Evolutionary conservation across 306 rosid species (phyloP).

Genomic region (Mimosa pudica): DNA sequence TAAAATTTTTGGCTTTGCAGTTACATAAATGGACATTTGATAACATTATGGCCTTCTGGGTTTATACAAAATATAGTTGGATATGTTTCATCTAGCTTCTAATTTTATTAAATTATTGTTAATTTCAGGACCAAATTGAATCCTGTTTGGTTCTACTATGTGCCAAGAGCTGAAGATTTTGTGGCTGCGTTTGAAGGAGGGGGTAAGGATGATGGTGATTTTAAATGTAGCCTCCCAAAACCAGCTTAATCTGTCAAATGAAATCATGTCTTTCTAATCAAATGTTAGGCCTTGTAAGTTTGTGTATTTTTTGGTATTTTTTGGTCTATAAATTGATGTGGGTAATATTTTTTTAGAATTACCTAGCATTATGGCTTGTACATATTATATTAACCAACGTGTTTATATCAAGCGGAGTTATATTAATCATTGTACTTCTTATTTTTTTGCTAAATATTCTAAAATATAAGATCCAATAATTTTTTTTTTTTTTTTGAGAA

Average conservation of each 20-base stretch:
- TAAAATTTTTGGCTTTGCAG: background rate
- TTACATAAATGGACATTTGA: background rate
- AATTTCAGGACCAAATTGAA: slow-evolving; percentile 7
- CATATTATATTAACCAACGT: too few relatives aligned
- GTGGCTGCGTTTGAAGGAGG: background rate
- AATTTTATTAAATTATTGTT: background rate
- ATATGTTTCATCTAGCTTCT: background rate
- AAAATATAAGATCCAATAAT: too few relatives aligned
- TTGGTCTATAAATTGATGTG: background rate
- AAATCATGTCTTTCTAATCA: background rate
- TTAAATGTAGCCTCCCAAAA: background rate
- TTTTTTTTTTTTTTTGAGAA: too few relatives aligned
- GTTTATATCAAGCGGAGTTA: too few relatives aligned
- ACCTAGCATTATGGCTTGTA: background rate
- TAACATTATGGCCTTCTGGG: background rate
- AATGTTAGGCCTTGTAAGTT: background rate
- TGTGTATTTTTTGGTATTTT: background rate
- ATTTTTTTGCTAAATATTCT: too few relatives aligned
- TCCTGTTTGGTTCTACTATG: background rate
- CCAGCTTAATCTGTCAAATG: background rate
- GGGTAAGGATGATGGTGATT: background rate
- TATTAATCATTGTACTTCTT: too few relatives aligned
- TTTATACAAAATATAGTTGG: background rate
- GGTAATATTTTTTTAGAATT: background rate
- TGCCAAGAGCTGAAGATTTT: background rate